Evolutionary conservation across 352 stramenopile species (phyloP), one percentile per base, ranked within the genome.

Genomic region (Phytophthora crassamura): DNA sequence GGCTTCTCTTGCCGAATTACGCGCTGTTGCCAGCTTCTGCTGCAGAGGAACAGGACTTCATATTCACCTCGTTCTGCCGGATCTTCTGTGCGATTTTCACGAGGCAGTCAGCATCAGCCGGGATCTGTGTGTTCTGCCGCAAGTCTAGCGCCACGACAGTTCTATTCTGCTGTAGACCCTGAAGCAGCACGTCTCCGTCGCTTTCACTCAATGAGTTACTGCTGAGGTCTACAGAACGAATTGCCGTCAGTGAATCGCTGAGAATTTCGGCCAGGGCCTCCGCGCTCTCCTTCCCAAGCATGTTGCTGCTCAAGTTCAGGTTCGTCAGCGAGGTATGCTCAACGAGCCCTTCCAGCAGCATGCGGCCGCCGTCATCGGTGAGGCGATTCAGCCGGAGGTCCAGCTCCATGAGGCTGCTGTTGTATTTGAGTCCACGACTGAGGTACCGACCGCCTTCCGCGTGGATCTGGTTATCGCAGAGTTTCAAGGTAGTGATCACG

Each of bases 381-480:
- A 98, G 75, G 11, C 93, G 80, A 60, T 98, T 98, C 33, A 98
- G 68, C 1, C 91, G 84, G 33, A 98, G 64, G 72, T 98, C 97
- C 5, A 98, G 75, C 56, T 97, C 87, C 5, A 96, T 53, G 4
- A 98, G 67, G 48, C 86, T 93, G 5, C 88, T 84, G 67, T 98
- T 98, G 64, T 88, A 88, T 55, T 92, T 88, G 40, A 98, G 78
- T 2, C 89, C 93, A n/a, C 92, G 80, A 36, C 89, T 95, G 18
- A 98, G 76, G 74, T 98, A 97, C 15, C 88, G 74, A 0, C 88
- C 88, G 6, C 91, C 95, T 74, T 98, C 93, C 0, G 90, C 87
- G 74, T 98, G 90, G 46, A 98, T 98, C 60, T 97, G 88, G 70
- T 98, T 98, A 66, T 98, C 93, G 51, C 82, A 91, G 42, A 98